Evolutionary conservation across 352 stramenopile genomes (phyloP).

Genomic region (Nothophytophthora sp.): DNA sequence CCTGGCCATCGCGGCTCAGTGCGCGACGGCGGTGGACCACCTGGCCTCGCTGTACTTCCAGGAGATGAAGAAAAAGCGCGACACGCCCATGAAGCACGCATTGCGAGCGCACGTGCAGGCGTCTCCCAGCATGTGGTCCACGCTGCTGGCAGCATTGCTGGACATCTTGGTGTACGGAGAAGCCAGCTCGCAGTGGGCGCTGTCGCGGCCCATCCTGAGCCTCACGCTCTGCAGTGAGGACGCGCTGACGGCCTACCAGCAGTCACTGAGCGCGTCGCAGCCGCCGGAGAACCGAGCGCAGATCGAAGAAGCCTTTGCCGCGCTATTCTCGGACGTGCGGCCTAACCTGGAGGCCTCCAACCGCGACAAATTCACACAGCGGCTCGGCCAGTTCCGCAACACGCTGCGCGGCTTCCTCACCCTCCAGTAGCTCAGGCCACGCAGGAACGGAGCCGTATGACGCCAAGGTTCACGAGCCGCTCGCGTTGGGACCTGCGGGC

Average conservation of each 20-base stretch:
- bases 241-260: slow-evolving; percentile 94
- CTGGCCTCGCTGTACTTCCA: slow-evolving; percentile 93
- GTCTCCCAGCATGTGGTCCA: slow-evolving; percentile 93
- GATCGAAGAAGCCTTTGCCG: slow-evolving; percentile 96
- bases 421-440: slow-evolving; percentile 60
- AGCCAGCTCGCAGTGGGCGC: slow-evolving; percentile 97
- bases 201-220: slow-evolving; percentile 97
- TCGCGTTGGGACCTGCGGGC: no score
- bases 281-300: slow-evolving; percentile 90
- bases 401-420: slow-evolving; percentile 95
- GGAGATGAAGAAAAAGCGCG: slow-evolving; percentile 96
- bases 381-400: slow-evolving; percentile 96
- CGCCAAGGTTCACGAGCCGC: no score
- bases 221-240: slow-evolving; percentile 96
- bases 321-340: slow-evolving; percentile 95
- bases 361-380: slow-evolving; percentile 98
- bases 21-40: slow-evolving; percentile 96
- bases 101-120: slow-evolving; percentile 91
- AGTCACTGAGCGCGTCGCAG: slow-evolving; percentile 94
- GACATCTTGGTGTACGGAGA: slow-evolving; percentile 97
- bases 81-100: slow-evolving; percentile 93
- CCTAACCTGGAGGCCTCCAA: slow-evolving; percentile 97
- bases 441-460: slow-evolving; percentile 9
- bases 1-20: slow-evolving; percentile 93
- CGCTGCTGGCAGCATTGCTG: slow-evolving; percentile 91